Percentiles rank a stretch among this genome's conserved stretches.
phyloP scores from a whole-genome alignment of 768 basidiomycete species.

The Tricholoma saponaceum region DNA sequence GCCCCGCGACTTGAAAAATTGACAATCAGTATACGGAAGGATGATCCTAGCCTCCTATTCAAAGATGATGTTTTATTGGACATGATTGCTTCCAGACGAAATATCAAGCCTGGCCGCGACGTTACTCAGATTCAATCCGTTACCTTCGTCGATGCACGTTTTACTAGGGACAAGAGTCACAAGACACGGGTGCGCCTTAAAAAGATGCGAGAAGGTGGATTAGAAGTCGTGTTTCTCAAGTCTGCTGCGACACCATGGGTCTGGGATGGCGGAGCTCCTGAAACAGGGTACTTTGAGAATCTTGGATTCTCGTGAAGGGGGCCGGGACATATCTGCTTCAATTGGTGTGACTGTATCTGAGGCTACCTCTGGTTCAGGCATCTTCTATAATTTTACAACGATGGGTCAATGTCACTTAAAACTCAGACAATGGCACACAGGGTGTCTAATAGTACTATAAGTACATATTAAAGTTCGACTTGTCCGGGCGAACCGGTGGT shows the following conservation, averaged over 20 bases:
- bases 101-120: neutral
- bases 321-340: too few relatives aligned
- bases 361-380: too few relatives aligned
- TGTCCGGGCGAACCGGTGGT: too few relatives aligned
- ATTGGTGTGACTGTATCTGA: too few relatives aligned
- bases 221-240: neutral
- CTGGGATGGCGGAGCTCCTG: neutral
- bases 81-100: neutral
- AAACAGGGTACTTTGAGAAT: too few relatives aligned
- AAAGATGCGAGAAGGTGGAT: neutral
- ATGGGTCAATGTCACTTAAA: too few relatives aligned
- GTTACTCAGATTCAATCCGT: neutral
- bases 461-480: too few relatives aligned
- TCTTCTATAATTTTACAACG: too few relatives aligned
- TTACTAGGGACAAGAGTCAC: too few relatives aligned
- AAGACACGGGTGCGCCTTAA: neutral
- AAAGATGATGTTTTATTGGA: neutral
- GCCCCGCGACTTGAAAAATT: neutral
- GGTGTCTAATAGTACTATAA: too few relatives aligned
- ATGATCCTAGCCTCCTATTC: neutral
- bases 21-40: neutral
- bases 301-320: too few relatives aligned
- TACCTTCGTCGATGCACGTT: neutral
- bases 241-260: neutral
- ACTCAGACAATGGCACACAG: too few relatives aligned